Percentiles rank a stretch among this genome's conserved stretches.
Evolutionary conservation across 768 basidiomycete species (phyloP).

Genomic region (Boletellus emodensis): DNA sequence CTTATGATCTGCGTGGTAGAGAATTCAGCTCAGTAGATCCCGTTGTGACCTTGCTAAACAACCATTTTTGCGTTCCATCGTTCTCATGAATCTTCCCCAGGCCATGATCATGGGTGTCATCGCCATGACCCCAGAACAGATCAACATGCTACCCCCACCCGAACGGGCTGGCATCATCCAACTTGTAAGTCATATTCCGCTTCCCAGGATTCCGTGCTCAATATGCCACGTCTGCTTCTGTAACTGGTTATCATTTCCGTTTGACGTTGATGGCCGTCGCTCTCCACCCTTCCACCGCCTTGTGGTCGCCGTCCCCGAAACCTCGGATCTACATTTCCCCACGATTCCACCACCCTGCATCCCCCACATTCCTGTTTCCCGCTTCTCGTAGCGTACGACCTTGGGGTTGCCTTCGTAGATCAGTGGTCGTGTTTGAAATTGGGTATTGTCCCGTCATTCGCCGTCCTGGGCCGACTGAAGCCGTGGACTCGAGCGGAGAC

Average conservation of each 20-base stretch:
- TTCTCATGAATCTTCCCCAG: constrained; percentile 33
- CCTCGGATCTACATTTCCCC: constrained; percentile 10
- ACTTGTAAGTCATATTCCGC: constrained; percentile 53
- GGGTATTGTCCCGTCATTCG: constrained; percentile 1
- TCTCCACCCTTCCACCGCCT: constrained; percentile 13
- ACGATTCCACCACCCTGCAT: constrained; percentile 8
- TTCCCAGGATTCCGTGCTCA: constrained; percentile 10
- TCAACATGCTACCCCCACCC: constrained; percentile 64
- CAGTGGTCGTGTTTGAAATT: not conserved
- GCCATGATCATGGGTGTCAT: constrained; percentile 76
- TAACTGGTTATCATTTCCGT: constrained; percentile 18
- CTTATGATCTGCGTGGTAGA: constrained; percentile 1
- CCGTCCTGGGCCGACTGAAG: constrained; percentile 4
- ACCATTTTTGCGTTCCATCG: not conserved
- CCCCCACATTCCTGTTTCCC: constrained; percentile 9
- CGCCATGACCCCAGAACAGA: constrained; percentile 81
- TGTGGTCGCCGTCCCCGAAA: constrained; percentile 3
- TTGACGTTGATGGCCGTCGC: constrained; percentile 25
- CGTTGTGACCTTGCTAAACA: not conserved
- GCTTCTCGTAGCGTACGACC: constrained; percentile 26
- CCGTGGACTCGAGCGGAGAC: constrained; percentile 7
- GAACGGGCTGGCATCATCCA: constrained; percentile 80
- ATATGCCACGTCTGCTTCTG: constrained; percentile 4
- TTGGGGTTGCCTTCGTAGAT: constrained; percentile 30
- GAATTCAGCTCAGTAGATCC: not conserved